A percentile compares a stretch with the other conserved stretches of the same genome.
Conservation (phyloP, 1,284 basidiomycete species). For the Puccinia sorghi region DNA sequence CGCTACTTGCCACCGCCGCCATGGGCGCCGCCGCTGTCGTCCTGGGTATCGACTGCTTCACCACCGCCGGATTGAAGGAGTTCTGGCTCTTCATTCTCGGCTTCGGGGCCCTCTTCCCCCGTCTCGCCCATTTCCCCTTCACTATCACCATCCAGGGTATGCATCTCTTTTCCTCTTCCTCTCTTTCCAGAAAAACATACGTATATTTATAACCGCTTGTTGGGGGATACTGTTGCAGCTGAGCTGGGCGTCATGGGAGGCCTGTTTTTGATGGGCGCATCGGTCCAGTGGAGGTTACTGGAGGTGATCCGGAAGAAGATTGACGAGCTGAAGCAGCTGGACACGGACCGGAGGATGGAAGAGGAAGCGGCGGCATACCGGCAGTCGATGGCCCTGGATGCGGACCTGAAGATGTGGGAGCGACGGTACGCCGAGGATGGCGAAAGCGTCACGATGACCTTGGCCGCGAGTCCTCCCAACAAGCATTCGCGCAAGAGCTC, state of each 20-base stretch:
- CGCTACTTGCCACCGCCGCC: conserved; percentile 35
- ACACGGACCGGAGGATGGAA: conserved; percentile 19
- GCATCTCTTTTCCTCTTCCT: background rate
- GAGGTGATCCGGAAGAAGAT: conserved; percentile 44
- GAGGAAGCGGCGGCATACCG: conserved; percentile 46
- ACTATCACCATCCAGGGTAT: conserved; percentile 45
- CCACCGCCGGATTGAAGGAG: conserved; percentile 42
- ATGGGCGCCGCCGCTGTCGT: conserved; percentile 47
- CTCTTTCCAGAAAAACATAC: too few relatives aligned
- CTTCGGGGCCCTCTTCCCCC: conserved; percentile 29
- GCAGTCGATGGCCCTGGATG: conserved; percentile 45
- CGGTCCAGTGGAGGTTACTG: conserved; percentile 46
- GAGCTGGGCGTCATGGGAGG: conserved; percentile 45
- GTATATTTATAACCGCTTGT: too few relatives aligned
- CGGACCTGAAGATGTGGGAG: conserved; percentile 37
- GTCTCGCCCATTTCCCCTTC: conserved; percentile 27
- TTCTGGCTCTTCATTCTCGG: conserved; percentile 47
- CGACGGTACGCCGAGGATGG: conserved; percentile 20
- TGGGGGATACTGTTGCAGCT: background rate
- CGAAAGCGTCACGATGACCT: conserved; percentile 13
- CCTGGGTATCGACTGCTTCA: conserved; percentile 47
- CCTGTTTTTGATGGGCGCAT: conserved; percentile 41
- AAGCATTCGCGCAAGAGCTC: conserved; percentile 33
- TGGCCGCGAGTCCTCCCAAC: conserved; percentile 18
- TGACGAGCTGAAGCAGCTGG: conserved; percentile 22